Conservation (phyloP, 2,329 filamentous ascomycete species). For the Parastagonospora avenae region DNA sequence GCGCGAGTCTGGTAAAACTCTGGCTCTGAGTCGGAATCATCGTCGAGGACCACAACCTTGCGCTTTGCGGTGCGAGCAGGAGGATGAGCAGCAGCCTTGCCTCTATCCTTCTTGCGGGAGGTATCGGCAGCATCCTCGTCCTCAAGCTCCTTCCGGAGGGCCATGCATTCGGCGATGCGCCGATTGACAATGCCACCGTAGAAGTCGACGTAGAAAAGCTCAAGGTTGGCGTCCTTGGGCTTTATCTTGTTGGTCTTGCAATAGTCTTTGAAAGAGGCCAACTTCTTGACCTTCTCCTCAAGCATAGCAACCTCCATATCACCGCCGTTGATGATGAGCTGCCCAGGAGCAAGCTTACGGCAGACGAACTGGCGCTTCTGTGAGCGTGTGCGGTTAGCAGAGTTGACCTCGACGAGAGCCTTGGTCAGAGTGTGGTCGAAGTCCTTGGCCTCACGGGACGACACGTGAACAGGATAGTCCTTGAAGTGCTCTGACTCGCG, state of each 20-base stretch:
- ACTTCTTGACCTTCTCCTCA: constrained; percentile 23
- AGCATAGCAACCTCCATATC: constrained; percentile 33
- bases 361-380: constrained; percentile 38
- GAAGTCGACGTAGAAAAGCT: constrained; percentile 12
- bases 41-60: background rate
- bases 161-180: constrained; percentile 10
- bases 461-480: constrained; percentile 35
- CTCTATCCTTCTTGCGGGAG: background rate
- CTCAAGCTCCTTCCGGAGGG: constrained; percentile 3
- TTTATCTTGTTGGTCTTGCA: constrained; percentile 5
- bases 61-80: background rate
- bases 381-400: constrained; percentile 30
- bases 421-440: constrained; percentile 37
- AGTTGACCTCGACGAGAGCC: constrained; percentile 29
- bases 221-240: constrained; percentile 12
- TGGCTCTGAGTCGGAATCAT: background rate
- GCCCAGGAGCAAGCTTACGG: constrained; percentile 25
- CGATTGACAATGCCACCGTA: constrained; percentile 17
- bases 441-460: constrained; percentile 25
- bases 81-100: background rate
- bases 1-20: background rate
- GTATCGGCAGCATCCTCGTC: constrained; percentile 5
- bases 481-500: constrained; percentile 25
- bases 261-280: background rate
- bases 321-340: constrained; percentile 35